These are phyloP conservation scores for Candida coleopterorum DNA, from an alignment of 805 yeast genomes.

Conservation along the genomic window DNA sequence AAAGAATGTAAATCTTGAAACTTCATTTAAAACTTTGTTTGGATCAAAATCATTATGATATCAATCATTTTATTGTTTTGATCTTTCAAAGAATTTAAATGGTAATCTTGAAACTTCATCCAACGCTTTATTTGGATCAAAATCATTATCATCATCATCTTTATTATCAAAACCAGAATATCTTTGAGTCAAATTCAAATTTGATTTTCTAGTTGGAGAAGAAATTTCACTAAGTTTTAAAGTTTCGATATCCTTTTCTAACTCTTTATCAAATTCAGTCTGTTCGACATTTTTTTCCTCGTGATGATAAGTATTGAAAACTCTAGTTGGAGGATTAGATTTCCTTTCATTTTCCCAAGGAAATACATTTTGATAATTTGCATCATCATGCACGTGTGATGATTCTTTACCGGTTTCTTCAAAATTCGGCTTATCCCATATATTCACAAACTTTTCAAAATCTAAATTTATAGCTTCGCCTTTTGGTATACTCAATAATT, in stretches of 20 bases:
- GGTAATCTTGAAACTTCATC: conserved; percentile 25
- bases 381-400: not conserved
- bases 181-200: conserved; percentile 7
- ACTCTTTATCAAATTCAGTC: conserved; percentile 7
- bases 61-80: conserved; percentile 12
- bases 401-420: not conserved
- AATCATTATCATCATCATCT: conserved; percentile 10
- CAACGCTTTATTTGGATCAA: conserved; percentile 23
- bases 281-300: conserved; percentile 2
- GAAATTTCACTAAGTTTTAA: conserved; percentile 7
- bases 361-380: conserved; percentile 15
- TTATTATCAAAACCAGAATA: conserved; percentile 11
- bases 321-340: conserved; percentile 23
- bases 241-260: conserved; percentile 10
- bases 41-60: conserved; percentile 20
- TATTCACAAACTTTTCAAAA: conserved; percentile 16
- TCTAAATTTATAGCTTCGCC: conserved; percentile 21
- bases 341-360: conserved; percentile 30
- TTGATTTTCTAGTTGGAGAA: conserved; percentile 1
- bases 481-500: conserved; percentile 11
- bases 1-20: conserved; percentile 21
- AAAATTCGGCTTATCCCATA: conserved; percentile 17
- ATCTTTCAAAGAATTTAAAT: conserved; percentile 18
- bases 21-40: conserved; percentile 22
- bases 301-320: conserved; percentile 13